Evolutionary conservation across 768 basidiomycete genomes (phyloP).

Genomic region (Boletales sp.): DNA sequence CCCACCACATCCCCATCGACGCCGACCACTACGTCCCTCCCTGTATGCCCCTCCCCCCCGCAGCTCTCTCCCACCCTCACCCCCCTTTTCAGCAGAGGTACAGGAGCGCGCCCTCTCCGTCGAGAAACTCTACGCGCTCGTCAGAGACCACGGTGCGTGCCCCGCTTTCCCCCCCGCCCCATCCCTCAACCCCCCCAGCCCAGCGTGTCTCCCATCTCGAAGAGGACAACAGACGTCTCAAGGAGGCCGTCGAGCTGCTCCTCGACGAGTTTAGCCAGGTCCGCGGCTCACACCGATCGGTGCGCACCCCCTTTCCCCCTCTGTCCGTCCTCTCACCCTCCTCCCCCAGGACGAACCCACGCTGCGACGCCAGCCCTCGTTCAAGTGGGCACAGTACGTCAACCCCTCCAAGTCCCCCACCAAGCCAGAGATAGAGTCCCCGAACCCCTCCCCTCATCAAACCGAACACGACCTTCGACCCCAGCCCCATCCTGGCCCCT

Average conservation of each 20-base stretch:
- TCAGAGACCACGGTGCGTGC: slow-evolving; percentile 69
- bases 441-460: slow-evolving; percentile 75
- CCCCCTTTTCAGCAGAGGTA: slow-evolving; percentile 46
- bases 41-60: slow-evolving; percentile 48
- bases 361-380: slow-evolving; percentile 71
- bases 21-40: slow-evolving; percentile 85
- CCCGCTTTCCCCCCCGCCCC: neutral
- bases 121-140: slow-evolving; percentile 60
- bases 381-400: slow-evolving; percentile 84
- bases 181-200: slow-evolving; percentile 38
- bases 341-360: slow-evolving; percentile 35
- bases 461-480: slow-evolving; percentile 60
- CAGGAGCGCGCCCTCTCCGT: slow-evolving; percentile 56
- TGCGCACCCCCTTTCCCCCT: slow-evolving; percentile 8
- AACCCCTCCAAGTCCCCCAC: slow-evolving; percentile 80
- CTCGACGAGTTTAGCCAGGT: slow-evolving; percentile 60
- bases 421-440: slow-evolving; percentile 70
- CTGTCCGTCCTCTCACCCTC: too few species aligned
- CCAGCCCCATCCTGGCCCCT: slow-evolving; percentile 13
- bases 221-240: slow-evolving; percentile 72
- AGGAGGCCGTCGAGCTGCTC: slow-evolving; percentile 56
- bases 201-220: slow-evolving; percentile 68
- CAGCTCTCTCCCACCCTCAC: too few species aligned
- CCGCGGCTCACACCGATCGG: slow-evolving; percentile 32
- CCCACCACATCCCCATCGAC: slow-evolving; percentile 78